Base-by-base conservation (phyloP, 2,329 filamentous ascomycete genomes). In the Trichocomaceae sp. region DNA sequence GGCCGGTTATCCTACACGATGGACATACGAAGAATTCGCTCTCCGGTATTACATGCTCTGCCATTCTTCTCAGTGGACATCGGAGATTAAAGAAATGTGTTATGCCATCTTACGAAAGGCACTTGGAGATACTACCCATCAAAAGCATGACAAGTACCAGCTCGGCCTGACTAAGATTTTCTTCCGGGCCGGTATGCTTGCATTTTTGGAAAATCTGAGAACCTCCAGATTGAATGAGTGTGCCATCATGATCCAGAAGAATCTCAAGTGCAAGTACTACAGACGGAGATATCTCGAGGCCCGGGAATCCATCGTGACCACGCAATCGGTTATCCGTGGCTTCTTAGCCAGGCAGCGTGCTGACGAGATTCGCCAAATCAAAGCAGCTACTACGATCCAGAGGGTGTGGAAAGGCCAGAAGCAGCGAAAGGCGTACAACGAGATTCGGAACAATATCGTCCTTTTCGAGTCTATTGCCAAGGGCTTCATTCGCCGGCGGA, bases 11-110 rank as follows among this genome's bases (percentile, higher is more conserved):
- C 93, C 93, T 15, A 97, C 93, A 46, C 82, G 93, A 69, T 99
- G 93, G 95, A 97, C 93, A 0, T 99, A 96, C 68, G 93, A 99
- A 68, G 93, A 99, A 69, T 99, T 99, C 72, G 93, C 93, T 17
- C 78, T 96, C 57, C 85, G 93, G 58, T 99, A 99, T 77, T 99
- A 99, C 77, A 96, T 99, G 90, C 79, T 99, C 60, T 89, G 96
- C 47, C 90, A 86, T 50, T 97, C 93, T 3, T 79, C 80, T 17
- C 82, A 88, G 64, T 97, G 93, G 92, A 96, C 91, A 4, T 85
- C 90, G 0, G 91, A 97, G 70, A 96, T 99, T 62, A 84, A 90
- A 51, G 80, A 91, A 56, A 96, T 99, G 88, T 93, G 91, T 46
- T 89, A 95, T 70, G 87, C 87, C 19, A 99, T 99, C 64, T 75